phyloP scores from a whole-genome alignment of 208 protist genomes.

The Endotrypanum monterogeii region DNA sequence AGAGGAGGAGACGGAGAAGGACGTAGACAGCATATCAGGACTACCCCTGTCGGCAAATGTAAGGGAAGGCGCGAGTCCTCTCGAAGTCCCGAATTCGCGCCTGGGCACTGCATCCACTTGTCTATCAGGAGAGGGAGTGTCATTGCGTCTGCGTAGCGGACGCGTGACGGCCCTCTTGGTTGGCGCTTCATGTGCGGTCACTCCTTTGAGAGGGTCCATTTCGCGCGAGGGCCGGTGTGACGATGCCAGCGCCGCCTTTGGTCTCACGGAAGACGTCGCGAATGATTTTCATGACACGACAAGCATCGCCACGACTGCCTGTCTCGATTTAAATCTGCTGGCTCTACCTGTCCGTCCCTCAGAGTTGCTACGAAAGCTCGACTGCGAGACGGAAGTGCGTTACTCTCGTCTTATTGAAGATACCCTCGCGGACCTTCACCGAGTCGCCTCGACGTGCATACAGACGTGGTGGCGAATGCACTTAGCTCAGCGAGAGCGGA shows the following conservation, averaged over 20 bases:
- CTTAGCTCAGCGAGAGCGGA: conserved; percentile 1
- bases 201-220: neutral
- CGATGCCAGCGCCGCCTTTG: neutral
- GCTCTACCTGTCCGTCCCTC: conserved; percentile 24
- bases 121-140: neutral
- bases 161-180: conserved; percentile 22
- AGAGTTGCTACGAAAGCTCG: conserved; percentile 26
- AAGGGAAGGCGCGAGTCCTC: neutral
- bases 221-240: neutral
- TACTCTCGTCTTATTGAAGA: conserved; percentile 31
- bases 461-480: conserved; percentile 33
- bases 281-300: neutral
- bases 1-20: neutral
- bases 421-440: conserved; percentile 17
- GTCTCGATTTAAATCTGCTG: neutral
- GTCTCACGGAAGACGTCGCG: neutral
- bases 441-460: conserved; percentile 10
- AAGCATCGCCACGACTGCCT: neutral
- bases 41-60: neutral
- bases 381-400: conserved; percentile 24
- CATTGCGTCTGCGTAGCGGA: neutral
- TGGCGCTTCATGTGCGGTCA: conserved; percentile 5
- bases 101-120: neutral
- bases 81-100: neutral
- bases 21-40: neutral